Conservation (phyloP, 2,329 filamentous ascomycete species). For the Nemania sp. region DNA sequence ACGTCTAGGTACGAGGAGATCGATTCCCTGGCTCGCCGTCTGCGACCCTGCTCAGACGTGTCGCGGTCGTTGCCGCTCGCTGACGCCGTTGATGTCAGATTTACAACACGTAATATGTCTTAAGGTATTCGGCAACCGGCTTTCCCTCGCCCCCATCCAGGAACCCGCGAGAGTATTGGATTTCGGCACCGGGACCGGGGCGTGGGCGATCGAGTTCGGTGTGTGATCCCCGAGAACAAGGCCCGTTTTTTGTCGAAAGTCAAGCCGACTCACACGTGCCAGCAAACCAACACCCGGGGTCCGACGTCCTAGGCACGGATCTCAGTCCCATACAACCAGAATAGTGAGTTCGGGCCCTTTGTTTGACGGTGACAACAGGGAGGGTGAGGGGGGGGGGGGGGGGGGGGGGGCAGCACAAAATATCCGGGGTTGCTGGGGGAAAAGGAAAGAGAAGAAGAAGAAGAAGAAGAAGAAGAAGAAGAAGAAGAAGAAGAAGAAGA, state of each 20-base stretch:
- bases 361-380: too few species aligned
- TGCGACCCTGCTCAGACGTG: background rate
- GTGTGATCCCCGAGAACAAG: conserved; percentile 6
- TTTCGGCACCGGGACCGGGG: conserved; percentile 56
- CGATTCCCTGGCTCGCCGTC: background rate
- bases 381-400: too few species aligned
- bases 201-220: conserved; percentile 58
- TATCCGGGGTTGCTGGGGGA: too few species aligned
- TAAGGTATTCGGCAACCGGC: conserved; percentile 47
- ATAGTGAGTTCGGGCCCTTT: conserved; percentile 23
- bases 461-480: too few species aligned
- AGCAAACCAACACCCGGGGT: conserved; percentile 48
- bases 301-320: conserved; percentile 50
- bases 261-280: conserved; percentile 3
- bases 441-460: too few species aligned
- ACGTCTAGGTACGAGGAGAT: conserved; percentile 22
- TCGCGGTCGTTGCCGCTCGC: too few species aligned
- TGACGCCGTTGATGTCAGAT: conserved; percentile 37
- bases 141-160: conserved; percentile 51
- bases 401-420: too few species aligned
- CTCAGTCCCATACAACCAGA: conserved; percentile 54
- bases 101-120: conserved; percentile 44
- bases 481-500: too few species aligned
- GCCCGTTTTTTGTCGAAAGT: background rate
- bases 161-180: conserved; percentile 51